Evolutionary conservation across 2,329 filamentous ascomycete species (phyloP).

Genomic region (Phialophora chinensis): DNA sequence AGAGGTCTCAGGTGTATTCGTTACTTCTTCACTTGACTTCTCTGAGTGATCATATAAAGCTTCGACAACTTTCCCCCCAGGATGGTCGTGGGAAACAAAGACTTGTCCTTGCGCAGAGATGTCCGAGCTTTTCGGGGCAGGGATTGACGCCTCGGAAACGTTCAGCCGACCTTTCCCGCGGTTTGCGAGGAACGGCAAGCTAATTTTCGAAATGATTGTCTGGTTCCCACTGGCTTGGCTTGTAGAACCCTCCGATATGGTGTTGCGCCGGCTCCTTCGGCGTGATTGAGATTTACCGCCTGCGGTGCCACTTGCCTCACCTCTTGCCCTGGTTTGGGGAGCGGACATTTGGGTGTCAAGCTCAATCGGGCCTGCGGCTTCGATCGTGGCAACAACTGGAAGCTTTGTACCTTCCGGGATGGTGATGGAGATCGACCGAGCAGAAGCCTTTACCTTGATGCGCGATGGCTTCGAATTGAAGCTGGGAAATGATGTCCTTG

Average conservation of each 20-base stretch:
- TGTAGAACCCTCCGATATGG: constrained; percentile 11
- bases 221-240: constrained; percentile 17
- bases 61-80: constrained; percentile 11
- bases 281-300: neutral
- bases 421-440: constrained; percentile 28
- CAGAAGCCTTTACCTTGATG: constrained; percentile 27
- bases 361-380: constrained; percentile 23
- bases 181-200: constrained; percentile 26
- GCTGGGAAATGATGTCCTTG: neutral
- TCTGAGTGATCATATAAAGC: constrained; percentile 12
- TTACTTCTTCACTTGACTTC: neutral
- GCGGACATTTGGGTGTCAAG: constrained; percentile 28
- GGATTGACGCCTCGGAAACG: constrained; percentile 34
- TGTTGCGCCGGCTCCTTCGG: constrained; percentile 7
- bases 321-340: constrained; percentile 1
- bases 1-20: neutral
- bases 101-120: constrained; percentile 30
- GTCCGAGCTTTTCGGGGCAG: constrained; percentile 24
- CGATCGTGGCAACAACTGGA: constrained; percentile 31
- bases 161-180: constrained; percentile 30
- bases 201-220: constrained; percentile 19
- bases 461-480: constrained; percentile 9
- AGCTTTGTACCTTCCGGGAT: constrained; percentile 32
- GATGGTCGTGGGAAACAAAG: constrained; percentile 26
- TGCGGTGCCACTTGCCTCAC: constrained; percentile 13